Evolutionary conservation across 2,329 filamentous ascomycete genomes (phyloP).

Genomic region (Fusarium buharicum): DNA sequence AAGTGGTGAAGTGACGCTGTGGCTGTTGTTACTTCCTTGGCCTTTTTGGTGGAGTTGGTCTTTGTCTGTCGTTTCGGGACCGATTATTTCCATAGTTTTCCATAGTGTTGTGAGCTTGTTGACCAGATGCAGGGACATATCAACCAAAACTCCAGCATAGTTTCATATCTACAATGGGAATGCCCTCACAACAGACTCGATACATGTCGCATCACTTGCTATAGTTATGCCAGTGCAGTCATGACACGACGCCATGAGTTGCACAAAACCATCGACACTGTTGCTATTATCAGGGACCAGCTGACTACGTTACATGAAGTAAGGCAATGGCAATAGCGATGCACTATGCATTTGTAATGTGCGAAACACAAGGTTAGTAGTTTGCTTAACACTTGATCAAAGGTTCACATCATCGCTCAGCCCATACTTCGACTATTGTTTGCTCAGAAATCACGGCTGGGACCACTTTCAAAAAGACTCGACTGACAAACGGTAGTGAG

Average conservation of each 20-base stretch:
- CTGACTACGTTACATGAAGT: neutral
- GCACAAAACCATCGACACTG: neutral
- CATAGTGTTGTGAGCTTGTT: too few species aligned
- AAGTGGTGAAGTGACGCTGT: slow-evolving; percentile 21
- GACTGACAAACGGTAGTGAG: slow-evolving; percentile 25
- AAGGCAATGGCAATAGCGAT: neutral
- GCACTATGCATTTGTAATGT: neutral
- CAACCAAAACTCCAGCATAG: neutral
- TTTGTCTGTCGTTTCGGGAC: too few species aligned
- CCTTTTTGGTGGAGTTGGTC: neutral
- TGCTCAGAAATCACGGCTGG: slow-evolving; percentile 12
- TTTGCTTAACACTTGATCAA: neutral
- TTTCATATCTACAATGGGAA: slow-evolving; percentile 10
- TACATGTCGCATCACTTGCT: too few species aligned
- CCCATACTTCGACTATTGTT: slow-evolving; percentile 10
- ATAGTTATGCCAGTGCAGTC: neutral
- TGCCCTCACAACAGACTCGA: slow-evolving; percentile 16
- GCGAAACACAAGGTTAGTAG: neutral
- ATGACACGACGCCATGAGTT: neutral
- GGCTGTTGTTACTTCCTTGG: slow-evolving; percentile 19
- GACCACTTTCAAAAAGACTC: slow-evolving; percentile 30
- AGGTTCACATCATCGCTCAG: slow-evolving; percentile 3
- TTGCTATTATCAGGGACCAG: slow-evolving; percentile 3
- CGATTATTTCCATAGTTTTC: too few species aligned
- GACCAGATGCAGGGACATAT: neutral